Conservation (phyloP, 2,329 filamentous ascomycete genomes). For the Pyrenochaeta sp. region DNA sequence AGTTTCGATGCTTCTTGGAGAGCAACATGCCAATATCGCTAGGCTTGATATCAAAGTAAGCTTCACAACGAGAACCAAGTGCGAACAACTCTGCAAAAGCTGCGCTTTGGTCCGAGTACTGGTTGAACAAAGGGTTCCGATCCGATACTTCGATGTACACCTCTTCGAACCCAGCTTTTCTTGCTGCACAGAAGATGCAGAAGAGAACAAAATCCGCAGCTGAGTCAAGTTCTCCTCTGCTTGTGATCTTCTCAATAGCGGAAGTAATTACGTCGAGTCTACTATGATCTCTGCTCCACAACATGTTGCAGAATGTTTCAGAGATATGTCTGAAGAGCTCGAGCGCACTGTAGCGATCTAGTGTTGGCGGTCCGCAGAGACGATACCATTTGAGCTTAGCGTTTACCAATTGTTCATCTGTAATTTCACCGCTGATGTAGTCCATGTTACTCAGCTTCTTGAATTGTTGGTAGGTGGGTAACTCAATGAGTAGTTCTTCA, state of each 20-base stretch:
- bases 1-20: slow-evolving; percentile 51
- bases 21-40: slow-evolving; percentile 47
- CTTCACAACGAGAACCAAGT: slow-evolving; percentile 69
- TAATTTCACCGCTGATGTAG: slow-evolving; percentile 39
- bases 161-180: slow-evolving; percentile 67
- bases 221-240: slow-evolving; percentile 34
- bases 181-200: slow-evolving; percentile 65
- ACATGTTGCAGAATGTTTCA: slow-evolving; percentile 32
- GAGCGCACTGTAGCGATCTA: slow-evolving; percentile 34
- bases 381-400: slow-evolving; percentile 47
- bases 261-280: slow-evolving; percentile 41
- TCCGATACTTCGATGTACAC: slow-evolving; percentile 71
- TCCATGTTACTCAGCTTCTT: slow-evolving; percentile 49
- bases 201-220: slow-evolving; percentile 64
- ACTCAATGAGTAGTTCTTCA: slow-evolving; percentile 45
- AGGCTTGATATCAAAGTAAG: slow-evolving; percentile 65
- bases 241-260: slow-evolving; percentile 34
- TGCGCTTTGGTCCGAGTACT: slow-evolving; percentile 69
- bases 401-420: slow-evolving; percentile 41
- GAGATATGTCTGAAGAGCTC: slow-evolving; percentile 45
- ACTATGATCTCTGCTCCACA: slow-evolving; percentile 41
- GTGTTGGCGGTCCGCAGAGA: slow-evolving; percentile 32
- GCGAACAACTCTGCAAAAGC: slow-evolving; percentile 71
- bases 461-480: slow-evolving; percentile 47
- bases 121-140: slow-evolving; percentile 68